Evolutionary conservation across 345 rosid genomes (phyloP).

Genomic region (Hibiscus syriacus): DNA sequence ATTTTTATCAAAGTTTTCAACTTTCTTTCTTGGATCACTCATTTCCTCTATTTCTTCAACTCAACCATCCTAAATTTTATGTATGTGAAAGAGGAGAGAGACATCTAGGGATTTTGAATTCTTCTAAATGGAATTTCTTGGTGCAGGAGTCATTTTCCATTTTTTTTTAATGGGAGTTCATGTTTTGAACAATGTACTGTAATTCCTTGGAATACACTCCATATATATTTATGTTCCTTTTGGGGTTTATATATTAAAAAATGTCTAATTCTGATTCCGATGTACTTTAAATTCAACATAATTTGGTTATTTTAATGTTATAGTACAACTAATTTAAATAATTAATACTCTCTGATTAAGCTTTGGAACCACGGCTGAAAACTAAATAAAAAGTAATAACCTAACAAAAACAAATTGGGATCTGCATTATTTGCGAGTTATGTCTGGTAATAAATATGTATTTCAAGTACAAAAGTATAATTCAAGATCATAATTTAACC

Average conservation of each 20-base stretch:
- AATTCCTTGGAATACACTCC: neutral
- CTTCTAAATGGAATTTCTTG: neutral
- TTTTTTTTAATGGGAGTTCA: neutral
- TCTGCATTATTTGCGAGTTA: neutral
- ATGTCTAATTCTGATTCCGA: too few relatives aligned
- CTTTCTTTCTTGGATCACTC: conserved; percentile 22
- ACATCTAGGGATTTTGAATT: neutral
- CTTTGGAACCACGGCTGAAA: too few relatives aligned
- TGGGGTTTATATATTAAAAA: neutral
- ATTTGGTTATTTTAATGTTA: neutral
- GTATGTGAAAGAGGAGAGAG: too few relatives aligned
- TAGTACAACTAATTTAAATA: too few relatives aligned
- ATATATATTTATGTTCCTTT: neutral
- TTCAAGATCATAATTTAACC: conserved; percentile 12
- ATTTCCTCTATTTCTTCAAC: neutral
- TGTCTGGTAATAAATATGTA: conserved; percentile 9
- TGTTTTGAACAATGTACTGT: neutral
- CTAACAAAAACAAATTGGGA: neutral
- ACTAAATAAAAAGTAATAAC: too few relatives aligned
- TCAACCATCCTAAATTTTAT: neutral
- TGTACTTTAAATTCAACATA: too few relatives aligned
- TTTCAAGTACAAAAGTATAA: conserved; percentile 3
- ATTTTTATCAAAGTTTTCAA: neutral
- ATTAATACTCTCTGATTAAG: too few relatives aligned
- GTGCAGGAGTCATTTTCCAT: conserved; percentile 12